Base-by-base conservation (phyloP, 768 basidiomycete genomes). In the Mycena floridula region DNA sequence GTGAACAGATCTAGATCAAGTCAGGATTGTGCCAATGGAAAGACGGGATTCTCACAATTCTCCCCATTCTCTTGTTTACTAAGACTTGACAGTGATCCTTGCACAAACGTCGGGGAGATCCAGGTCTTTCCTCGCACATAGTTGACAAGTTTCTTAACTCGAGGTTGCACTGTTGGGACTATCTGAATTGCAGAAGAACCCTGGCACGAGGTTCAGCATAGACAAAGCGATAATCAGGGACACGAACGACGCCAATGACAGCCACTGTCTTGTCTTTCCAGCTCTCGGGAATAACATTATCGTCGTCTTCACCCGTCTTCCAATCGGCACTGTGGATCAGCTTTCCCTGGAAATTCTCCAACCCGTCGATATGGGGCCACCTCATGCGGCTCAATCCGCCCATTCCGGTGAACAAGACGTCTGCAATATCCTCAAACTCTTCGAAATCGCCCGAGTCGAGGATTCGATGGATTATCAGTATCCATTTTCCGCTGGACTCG, bases 261-360 rank as follows among this genome's bases (percentile, higher is more conserved):
- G 70, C 80, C 13, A 81, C 73, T 16, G 50, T 64, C 59, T 80
- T 81, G 43, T 71, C 65, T 26, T 60, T 62, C 76, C 79, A 80
- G 20, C 65, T 61, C 52, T 69, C 56, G 72, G 70, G 74, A 5
- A 53, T 52, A 35, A 56, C 56, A 18, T 40, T 23, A 4, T 22
- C 21, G n/a, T 53, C 51, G 13, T 56, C 57, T 26, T 67, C 58
- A 9, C 57, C 67, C 24, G 60, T 64, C 21, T 76, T 71, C 77
- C 82, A 84, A 2, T 72, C 56, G 0, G 82, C 84, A n/a, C 77
- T 79, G 51, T 88, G 85, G 1, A 81, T 60, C 12, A 83, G 57
- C 40, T 62, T 67, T 4, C 84, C 85, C 48, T 71, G 62, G 60
- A 80, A 86, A 7, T 58, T 63, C 13, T 76, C 59, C 23, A 84